These are phyloP conservation scores for Coleophoma eucalyptorum DNA, from an alignment of 2,329 filamentous ascomycete species.

Conservation along the genomic window DNA sequence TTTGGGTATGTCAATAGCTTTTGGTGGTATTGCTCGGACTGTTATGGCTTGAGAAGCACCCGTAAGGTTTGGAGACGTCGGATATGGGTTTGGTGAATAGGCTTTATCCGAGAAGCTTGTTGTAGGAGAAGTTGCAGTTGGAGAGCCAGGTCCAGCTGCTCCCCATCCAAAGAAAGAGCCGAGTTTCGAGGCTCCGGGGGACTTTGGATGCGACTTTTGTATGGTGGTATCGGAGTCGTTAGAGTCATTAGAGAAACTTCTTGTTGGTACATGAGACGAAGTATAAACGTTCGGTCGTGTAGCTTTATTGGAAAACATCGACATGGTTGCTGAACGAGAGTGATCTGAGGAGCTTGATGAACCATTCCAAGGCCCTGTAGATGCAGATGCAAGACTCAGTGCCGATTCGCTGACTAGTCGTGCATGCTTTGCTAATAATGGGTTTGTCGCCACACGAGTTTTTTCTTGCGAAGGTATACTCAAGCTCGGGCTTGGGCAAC, in stretches of 20 bases:
- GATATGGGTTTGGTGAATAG: conserved; percentile 54
- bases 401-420: conserved; percentile 23
- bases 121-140: conserved; percentile 52
- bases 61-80: conserved; percentile 32
- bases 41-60: conserved; percentile 17
- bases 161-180: conserved; percentile 68
- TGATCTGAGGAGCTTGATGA: conserved; percentile 19
- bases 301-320: conserved; percentile 28
- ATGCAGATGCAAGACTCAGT: conserved; percentile 21
- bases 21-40: conserved; percentile 34
- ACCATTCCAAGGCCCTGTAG: conserved; percentile 23
- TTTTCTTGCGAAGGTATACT: conserved; percentile 15
- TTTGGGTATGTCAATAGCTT: conserved; percentile 27
- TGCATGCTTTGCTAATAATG: conserved; percentile 21
- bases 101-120: conserved; percentile 58
- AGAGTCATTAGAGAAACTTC: conserved; percentile 21
- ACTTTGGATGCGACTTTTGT: conserved; percentile 36
- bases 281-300: conserved; percentile 24
- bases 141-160: conserved; percentile 28
- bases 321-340: conserved; percentile 26
- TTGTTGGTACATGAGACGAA: conserved; percentile 13
- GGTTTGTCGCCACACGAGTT: background rate
- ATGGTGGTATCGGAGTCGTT: conserved; percentile 20
- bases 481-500: conserved; percentile 18
- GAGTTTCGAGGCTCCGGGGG: conserved; percentile 47